These are phyloP conservation scores for Fusarium udum DNA, from an alignment of 2,329 filamentous ascomycete species.

Conservation along the genomic window DNA sequence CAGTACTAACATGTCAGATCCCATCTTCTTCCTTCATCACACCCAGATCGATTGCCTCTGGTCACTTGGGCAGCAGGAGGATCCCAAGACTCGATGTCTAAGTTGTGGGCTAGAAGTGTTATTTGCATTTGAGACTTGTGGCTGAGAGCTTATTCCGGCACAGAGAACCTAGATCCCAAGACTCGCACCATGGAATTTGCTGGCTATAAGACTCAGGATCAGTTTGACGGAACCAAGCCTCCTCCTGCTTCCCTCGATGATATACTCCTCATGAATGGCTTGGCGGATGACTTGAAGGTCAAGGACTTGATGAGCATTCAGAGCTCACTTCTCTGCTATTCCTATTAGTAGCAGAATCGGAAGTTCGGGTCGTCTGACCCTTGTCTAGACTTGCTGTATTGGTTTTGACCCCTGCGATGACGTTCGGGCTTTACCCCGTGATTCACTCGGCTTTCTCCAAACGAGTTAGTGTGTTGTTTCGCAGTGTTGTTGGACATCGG, in stretches of 20 bases:
- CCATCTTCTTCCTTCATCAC: neutral
- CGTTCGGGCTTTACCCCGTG: no score
- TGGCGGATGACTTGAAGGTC: neutral
- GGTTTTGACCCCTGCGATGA: neutral
- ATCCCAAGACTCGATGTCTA: neutral
- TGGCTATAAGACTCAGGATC: neutral
- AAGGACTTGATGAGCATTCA: neutral
- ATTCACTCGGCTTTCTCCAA: no score
- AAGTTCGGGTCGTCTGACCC: accelerated
- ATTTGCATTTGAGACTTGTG: no score
- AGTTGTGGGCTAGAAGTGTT: no score
- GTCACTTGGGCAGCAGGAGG: neutral
- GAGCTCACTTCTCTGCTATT: neutral
- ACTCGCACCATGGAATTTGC: neutral
- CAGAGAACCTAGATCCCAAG: no score
- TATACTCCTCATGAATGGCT: neutral
- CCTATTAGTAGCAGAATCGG: accelerated
- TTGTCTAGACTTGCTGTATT: neutral
- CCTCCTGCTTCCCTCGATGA: neutral
- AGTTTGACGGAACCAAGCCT: neutral
- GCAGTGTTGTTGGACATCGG: neutral
- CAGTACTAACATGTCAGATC: neutral
- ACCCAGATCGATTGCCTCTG: neutral
- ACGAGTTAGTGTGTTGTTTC: no score
- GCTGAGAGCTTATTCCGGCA: no score